Percentiles rank a stretch among this genome's conserved stretches.
phyloP scores from a whole-genome alignment of 768 basidiomycete genomes.

The Russula earlei region DNA sequence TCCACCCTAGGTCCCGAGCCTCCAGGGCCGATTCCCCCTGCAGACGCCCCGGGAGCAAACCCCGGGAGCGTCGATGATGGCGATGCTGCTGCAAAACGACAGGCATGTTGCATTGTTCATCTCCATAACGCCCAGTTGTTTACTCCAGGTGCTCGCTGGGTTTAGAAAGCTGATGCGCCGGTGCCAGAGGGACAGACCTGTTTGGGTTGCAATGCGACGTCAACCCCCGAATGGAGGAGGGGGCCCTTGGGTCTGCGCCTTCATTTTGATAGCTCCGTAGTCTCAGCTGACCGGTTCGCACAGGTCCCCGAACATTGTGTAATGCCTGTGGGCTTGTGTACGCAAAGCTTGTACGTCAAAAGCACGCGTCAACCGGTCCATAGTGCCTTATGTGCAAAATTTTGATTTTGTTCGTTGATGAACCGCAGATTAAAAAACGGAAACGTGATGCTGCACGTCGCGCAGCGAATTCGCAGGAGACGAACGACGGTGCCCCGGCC shows the following conservation, averaged over 20 bases:
- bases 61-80: conserved; percentile 22
- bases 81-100: conserved; percentile 23
- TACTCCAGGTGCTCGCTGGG: not conserved
- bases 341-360: conserved; percentile 58
- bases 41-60: conserved; percentile 17
- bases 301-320: conserved; percentile 74
- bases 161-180: conserved; percentile 34
- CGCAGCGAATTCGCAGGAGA: conserved; percentile 6
- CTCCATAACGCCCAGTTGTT: conserved; percentile 10
- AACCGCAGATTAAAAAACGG: conserved; percentile 20
- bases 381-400: conserved; percentile 4
- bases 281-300: conserved; percentile 17
- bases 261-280: not conserved
- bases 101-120: conserved; percentile 21
- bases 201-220: conserved; percentile 72
- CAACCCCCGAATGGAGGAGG: conserved; percentile 81
- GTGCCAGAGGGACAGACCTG: conserved; percentile 61
- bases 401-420: conserved; percentile 1
- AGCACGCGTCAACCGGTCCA: not conserved
- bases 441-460: conserved; percentile 19
- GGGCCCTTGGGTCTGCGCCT: conserved; percentile 61
- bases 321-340: conserved; percentile 84
- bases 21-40: conserved; percentile 10
- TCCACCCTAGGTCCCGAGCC: conserved; percentile 24
- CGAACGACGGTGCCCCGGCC: conserved; percentile 4